Conservation (phyloP, 305 asterid species). For the Petunia hybrid region DNA sequence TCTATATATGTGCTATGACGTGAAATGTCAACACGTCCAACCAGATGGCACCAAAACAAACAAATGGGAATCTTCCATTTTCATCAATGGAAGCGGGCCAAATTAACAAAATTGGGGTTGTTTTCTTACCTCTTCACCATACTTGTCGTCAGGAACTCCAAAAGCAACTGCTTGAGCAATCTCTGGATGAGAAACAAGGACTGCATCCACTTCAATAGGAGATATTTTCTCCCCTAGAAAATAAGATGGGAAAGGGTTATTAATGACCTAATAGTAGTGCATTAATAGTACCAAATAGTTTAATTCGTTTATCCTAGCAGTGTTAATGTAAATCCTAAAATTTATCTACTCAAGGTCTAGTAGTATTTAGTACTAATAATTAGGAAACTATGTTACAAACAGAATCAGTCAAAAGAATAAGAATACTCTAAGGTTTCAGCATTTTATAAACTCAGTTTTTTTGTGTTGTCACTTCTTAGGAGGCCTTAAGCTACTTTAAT, state of each 20-base stretch:
- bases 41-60: background rate
- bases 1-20: conserved; percentile 7
- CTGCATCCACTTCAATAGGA: conserved; percentile 93
- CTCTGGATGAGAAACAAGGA: conserved; percentile 85
- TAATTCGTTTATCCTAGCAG: background rate
- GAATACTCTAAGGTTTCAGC: background rate
- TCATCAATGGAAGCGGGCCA: background rate
- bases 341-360: background rate
- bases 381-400: background rate
- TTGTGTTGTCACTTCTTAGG: background rate
- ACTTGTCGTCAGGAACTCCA: conserved; percentile 96
- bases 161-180: conserved; percentile 87
- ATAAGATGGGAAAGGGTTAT: background rate
- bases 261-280: background rate
- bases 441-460: background rate
- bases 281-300: background rate
- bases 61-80: background rate
- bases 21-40: background rate
- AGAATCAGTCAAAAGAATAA: background rate
- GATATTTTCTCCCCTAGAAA: conserved; percentile 93
- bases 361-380: background rate
- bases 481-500: background rate
- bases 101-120: conserved; percentile 2
- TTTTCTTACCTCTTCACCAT: conserved; percentile 89
- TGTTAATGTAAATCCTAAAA: background rate